phyloP scores from a whole-genome alignment of 768 basidiomycete species.

The Aureoboletus auriporus region DNA sequence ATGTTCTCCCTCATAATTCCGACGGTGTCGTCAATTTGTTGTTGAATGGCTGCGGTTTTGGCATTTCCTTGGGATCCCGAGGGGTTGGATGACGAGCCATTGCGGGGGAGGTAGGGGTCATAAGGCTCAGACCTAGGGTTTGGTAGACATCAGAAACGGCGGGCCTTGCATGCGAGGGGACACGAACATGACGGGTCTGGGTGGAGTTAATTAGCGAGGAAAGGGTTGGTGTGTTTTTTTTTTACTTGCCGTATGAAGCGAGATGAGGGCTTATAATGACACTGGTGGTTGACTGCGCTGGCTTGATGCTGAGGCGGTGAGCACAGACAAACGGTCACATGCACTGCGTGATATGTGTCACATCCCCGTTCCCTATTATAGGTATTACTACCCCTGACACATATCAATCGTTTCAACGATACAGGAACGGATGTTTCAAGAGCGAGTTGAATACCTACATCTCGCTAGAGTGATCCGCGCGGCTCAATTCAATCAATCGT shows the following conservation, averaged over 20 bases:
- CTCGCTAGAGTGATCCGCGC: too few species aligned
- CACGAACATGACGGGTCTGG: slow-evolving; percentile 26
- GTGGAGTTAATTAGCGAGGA: not conserved
- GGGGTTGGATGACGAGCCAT: slow-evolving; percentile 58
- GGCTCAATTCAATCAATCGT: too few species aligned
- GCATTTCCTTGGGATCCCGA: slow-evolving; percentile 52
- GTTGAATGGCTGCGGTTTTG: slow-evolving; percentile 93
- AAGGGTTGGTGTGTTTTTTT: not conserved
- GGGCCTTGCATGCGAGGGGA: not conserved
- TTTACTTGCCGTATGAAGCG: slow-evolving; percentile 19
- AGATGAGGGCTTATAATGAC: slow-evolving; percentile 7
- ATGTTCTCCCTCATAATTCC: slow-evolving; percentile 99
- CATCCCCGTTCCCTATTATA: too few species aligned
- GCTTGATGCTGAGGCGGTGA: slow-evolving; percentile 10
- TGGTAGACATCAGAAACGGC: slow-evolving; percentile 3
- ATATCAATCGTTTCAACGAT: too few species aligned
- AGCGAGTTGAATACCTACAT: too few species aligned
- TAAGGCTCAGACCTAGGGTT: slow-evolving; percentile 89
- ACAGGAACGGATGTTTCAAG: too few species aligned
- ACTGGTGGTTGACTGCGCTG: slow-evolving; percentile 20
- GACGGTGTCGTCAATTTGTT: slow-evolving; percentile 97
- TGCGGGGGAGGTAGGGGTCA: slow-evolving; percentile 95
- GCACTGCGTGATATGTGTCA: slow-evolving; percentile 20
- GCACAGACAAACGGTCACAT: slow-evolving; percentile 11
- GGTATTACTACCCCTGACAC: too few species aligned